Evolutionary conservation across 164 flowering plant species (phyloP), one percentile per base, ranked within the genome.

Genomic region (Akebia trifoliata): DNA sequence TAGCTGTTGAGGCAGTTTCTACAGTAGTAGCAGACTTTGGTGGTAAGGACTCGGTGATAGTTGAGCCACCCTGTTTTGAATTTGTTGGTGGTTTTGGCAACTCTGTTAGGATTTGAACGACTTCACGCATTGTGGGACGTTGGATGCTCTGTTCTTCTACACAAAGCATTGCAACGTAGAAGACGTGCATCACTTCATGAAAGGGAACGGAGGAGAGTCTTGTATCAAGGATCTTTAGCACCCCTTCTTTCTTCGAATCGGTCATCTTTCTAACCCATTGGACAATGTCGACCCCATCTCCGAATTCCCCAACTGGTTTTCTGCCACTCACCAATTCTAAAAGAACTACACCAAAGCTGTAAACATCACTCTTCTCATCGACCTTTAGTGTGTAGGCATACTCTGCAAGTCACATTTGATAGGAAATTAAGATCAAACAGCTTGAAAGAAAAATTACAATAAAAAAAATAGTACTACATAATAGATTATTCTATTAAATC

Each of bases 81-180:
- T n/a, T n/a, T n/a, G n/a, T n/a, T n/a, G n/a, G n/a, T n/a, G n/a
- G n/a, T n/a, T n/a, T n/a, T n/a, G 97, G 97, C 1, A 84, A 70
- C 78, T 93, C 97, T 0, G 90, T 72, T 25, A 94, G 77, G 35
- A 94, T 94, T 49, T 94, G 99, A 22, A 94, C 97, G 0, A 94
- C 99, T 63, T 94, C 99, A 4, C 99, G 60, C 99, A 90, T 94
- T 36, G 93, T 94, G 20, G 99, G 99, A 4, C 99, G 84, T 61
- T 88, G 95, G 0, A 90, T 85, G 0, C 93, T 90, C 50, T 88
- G 97, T 57, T 94, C 99, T 64, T 90, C 99, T 0, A 94, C 99
- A 32, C 99, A 94, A 2, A 90, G 88, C 95, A 94, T 80, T 30
- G 99, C 95, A 0, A 94, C 97, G 31, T 87, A 88, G 80, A 94